phyloP scores from a whole-genome alignment of 257 asterid species.

The Rhazya stricta region DNA sequence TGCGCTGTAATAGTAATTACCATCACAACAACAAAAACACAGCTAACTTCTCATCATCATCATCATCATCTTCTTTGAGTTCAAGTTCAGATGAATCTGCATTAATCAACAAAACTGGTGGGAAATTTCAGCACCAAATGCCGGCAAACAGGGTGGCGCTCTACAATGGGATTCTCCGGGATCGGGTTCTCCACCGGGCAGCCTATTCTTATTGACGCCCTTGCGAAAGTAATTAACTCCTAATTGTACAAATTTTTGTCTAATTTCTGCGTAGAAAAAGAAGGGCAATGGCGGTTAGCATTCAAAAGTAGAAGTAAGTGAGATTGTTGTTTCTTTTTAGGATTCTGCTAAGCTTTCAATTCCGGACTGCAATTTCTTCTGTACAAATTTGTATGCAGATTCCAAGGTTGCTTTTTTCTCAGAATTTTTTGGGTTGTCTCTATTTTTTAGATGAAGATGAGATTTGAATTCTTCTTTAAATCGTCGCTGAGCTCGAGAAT shows the following conservation, averaged over 20 bases:
- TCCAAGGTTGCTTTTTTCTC: background rate
- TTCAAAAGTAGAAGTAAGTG: background rate
- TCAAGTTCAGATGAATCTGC: slow-evolving; percentile 1
- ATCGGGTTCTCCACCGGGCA: slow-evolving; percentile 46
- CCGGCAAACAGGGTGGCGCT: slow-evolving; percentile 69
- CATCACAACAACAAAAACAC: background rate
- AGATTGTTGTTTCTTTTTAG: background rate
- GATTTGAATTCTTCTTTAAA: too few species aligned
- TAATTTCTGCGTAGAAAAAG: slow-evolving; percentile 7
- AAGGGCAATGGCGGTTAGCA: background rate
- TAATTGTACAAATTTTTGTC: slow-evolving; percentile 15
- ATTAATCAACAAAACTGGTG: slow-evolving; percentile 9
- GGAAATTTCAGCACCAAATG: slow-evolving; percentile 34
- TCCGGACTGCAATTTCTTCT: background rate
- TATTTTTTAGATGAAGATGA: too few species aligned
- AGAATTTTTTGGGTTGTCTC: background rate
- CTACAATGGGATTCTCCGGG: slow-evolving; percentile 66
- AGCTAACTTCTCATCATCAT: background rate
- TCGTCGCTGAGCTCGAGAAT: too few species aligned
- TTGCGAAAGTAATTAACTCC: background rate
- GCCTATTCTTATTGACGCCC: slow-evolving; percentile 40
- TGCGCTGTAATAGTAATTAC: slow-evolving; percentile 12
- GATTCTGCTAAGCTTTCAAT: slow-evolving; percentile 1
- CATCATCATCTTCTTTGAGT: slow-evolving; percentile 12
- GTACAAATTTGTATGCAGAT: background rate